Evolutionary conservation across 768 basidiomycete genomes (phyloP).

Genomic region (Exidia glandulosa): DNA sequence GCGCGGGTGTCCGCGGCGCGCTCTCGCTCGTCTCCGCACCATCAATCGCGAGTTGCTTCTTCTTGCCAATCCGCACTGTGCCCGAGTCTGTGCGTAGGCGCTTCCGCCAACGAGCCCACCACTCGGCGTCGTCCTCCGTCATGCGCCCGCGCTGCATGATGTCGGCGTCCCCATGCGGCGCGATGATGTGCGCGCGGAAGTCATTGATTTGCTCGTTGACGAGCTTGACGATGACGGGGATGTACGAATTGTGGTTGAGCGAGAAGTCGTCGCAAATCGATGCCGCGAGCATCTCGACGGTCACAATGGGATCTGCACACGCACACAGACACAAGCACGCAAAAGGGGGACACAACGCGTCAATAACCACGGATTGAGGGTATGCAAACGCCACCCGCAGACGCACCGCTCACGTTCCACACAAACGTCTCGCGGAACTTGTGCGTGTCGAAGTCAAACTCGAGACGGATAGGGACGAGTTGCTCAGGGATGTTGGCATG

Average conservation of each 20-base stretch:
- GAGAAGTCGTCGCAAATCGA: constrained; percentile 85
- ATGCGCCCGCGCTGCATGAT: constrained; percentile 27
- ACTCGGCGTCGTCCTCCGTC: constrained; percentile 38
- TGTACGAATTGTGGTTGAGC: constrained; percentile 45
- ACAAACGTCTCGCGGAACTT: constrained; percentile 94
- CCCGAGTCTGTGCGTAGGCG: constrained; percentile 30
- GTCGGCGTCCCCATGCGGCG: not conserved
- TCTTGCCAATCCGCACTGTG: constrained; percentile 23
- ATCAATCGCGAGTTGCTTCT: not conserved
- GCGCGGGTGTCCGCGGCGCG: not conserved
- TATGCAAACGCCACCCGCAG: not conserved
- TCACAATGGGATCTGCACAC: constrained; percentile 68
- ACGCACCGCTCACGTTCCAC: constrained; percentile 91
- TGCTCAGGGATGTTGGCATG: constrained; percentile 59
- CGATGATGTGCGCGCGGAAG: constrained; percentile 52
- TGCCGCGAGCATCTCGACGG: constrained; percentile 83
- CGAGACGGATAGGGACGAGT: constrained; percentile 90
- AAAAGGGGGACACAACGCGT: not conserved
- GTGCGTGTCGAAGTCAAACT: constrained; percentile 82
- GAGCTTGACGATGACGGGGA: constrained; percentile 57
- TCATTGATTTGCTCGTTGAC: constrained; percentile 86
- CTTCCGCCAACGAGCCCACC: constrained; percentile 70
- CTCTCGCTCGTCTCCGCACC: constrained; percentile 23
- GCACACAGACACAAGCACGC: not conserved
- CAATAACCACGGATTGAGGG: not conserved